phyloP scores from a whole-genome alignment of 1,284 basidiomycete species.

The Sporisorium graminicola region DNA sequence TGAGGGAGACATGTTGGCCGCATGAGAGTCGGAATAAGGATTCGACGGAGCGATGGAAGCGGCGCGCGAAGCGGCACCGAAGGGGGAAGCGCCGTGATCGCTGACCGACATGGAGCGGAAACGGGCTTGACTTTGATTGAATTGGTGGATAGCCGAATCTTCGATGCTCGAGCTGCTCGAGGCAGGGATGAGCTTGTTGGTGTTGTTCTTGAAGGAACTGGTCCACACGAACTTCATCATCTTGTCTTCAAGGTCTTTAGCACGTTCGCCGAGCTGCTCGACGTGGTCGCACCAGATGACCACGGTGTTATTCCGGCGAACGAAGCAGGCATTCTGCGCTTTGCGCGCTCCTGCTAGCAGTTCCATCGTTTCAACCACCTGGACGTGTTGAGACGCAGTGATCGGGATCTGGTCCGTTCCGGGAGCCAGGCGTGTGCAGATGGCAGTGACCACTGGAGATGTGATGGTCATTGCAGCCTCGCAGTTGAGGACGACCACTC shows the following conservation, averaged over 20 bases:
- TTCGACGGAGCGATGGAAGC: conserved; percentile 19
- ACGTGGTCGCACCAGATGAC: conserved; percentile 83
- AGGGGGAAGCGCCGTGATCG: conserved; percentile 7
- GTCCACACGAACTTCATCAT: conserved; percentile 84
- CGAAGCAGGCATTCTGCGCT: conserved; percentile 86
- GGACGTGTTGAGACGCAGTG: conserved; percentile 50
- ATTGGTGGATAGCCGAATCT: conserved; percentile 23
- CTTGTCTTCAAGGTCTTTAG: conserved; percentile 78
- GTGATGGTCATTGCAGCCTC: conserved; percentile 84
- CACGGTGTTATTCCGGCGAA: conserved; percentile 80
- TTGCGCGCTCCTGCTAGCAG: conserved; percentile 80
- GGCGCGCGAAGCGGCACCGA: conserved; percentile 6
- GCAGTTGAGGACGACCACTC: conserved; percentile 78
- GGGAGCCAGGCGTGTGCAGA: conserved; percentile 71
- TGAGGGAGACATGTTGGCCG: conserved; percentile 2
- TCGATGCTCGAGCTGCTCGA: neutral
- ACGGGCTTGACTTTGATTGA: conserved; percentile 36
- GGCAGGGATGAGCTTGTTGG: conserved; percentile 9
- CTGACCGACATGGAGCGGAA: conserved; percentile 16
- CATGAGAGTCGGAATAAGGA: conserved; percentile 29
- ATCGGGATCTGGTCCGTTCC: conserved; percentile 49
- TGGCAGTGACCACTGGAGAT: conserved; percentile 83
- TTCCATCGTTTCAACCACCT: conserved; percentile 73
- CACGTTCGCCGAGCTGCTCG: conserved; percentile 63
- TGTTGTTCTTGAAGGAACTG: conserved; percentile 31